These are phyloP conservation scores for Acmispon strigosus DNA, from an alignment of 306 rosid species.

Conservation along the genomic window DNA sequence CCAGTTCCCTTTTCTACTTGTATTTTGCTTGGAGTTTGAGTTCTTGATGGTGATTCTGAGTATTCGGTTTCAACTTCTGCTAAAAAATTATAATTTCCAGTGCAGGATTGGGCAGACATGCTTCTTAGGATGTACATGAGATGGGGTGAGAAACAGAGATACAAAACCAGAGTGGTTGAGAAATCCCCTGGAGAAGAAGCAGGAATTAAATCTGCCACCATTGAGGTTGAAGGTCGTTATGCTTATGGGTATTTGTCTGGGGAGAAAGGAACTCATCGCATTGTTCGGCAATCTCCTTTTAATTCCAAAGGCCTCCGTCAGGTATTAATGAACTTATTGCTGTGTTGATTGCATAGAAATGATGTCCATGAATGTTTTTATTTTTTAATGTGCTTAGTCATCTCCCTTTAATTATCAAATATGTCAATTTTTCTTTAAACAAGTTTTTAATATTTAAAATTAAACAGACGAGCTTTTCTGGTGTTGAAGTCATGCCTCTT, in stretches of 20 bases:
- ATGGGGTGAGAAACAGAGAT: constrained; percentile 93
- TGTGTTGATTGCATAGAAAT: background rate
- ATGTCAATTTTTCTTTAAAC: background rate
- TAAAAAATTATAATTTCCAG: constrained; percentile 50
- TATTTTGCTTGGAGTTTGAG: constrained; percentile 19
- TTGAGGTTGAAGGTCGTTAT: constrained; percentile 93
- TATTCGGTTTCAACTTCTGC: constrained; percentile 26
- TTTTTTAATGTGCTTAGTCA: background rate
- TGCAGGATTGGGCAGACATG: constrained; percentile 99
- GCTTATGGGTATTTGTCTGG: constrained; percentile 95
- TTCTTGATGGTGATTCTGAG: constrained; percentile 26
- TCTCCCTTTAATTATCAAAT: background rate
- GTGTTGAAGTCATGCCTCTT: constrained; percentile 95
- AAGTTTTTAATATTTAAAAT: constrained; percentile 5
- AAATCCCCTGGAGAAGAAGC: constrained; percentile 94
- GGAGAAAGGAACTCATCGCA: constrained; percentile 95
- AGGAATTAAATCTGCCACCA: constrained; percentile 89
- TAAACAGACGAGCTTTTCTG: constrained; percentile 91
- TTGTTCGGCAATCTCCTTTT: constrained; percentile 90
- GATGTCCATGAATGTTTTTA: background rate
- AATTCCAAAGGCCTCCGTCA: constrained; percentile 96
- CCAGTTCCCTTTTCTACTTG: background rate
- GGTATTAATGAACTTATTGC: constrained; percentile 36
- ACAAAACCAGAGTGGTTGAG: constrained; percentile 85
- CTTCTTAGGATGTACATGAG: constrained; percentile 94